Base-by-base conservation (phyloP, 768 basidiomycete genomes). In the Hygrophoropsis aurantiaca region DNA sequence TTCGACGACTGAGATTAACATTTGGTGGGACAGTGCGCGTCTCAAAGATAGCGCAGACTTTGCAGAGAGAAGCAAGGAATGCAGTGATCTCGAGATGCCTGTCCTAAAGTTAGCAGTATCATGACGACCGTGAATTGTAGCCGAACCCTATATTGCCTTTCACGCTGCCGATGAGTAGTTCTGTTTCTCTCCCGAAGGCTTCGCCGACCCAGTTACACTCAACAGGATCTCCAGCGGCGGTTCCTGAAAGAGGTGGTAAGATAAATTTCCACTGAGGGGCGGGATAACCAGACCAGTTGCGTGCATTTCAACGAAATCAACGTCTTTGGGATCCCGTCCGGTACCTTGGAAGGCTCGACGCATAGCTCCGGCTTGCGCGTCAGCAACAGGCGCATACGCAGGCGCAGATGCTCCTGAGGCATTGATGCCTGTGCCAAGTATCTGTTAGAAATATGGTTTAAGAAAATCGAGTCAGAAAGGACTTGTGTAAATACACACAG, bases 241-340 rank as follows among this genome's bases (percentile, higher is more conserved):
- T 78, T 2, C 67, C 66, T 61, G 33, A 19, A 8, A 13, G n/a
- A n/a, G n/a, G n/a, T n/a, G n/a, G n/a, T 26, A n/a, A 33, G 16
- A 27, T 26, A 23, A 16, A 34, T 21, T 30, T 6, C 6, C 13
- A 13, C 6, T 30, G 6, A 30, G 27, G n/a, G n/a, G n/a, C n/a
- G 27, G 13, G 13, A 30, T 30, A 13, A 13, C 27, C 6, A 30
- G n/a, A 30, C 74, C 77, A n/a, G 78, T 78, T 15, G 73, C 75
- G 46, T 80, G 79, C 11, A 75, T 49, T 52, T 79, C 78, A 0
- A 79, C 65, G 49, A 65, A 80, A 49, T 78, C 77, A 3, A 73
- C 73, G 19, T 79, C 74, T 1, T 46, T 46, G 2, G 73, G 73
- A n/a, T 44, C 44, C 20, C 63, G 59, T 1, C 60, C 56, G 4